Conservation (phyloP, 306 rosid genomes). For the Datisca glomerata region DNA sequence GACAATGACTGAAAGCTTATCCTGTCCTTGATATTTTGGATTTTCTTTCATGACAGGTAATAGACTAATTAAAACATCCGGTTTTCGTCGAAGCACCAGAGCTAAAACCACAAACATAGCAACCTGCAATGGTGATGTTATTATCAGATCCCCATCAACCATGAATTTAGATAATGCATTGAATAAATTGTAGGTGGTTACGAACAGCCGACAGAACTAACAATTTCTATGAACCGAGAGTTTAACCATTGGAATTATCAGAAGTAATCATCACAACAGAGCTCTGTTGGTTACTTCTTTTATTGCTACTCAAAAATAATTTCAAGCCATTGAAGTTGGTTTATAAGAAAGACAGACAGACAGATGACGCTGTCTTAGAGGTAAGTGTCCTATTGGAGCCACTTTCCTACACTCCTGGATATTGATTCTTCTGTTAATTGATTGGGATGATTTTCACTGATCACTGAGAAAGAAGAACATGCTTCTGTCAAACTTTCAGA, state of each 20-base stretch:
- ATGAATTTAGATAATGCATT: not conserved
- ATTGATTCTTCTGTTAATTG: too few relatives aligned
- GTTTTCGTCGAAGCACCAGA: conserved; percentile 76
- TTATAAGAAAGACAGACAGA: too few relatives aligned
- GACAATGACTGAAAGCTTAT: conserved; percentile 65
- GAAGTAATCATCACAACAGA: not conserved
- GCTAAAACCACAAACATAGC: conserved; percentile 76
- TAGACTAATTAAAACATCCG: conserved; percentile 49
- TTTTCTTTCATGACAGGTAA: conserved; percentile 59
- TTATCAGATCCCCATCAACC: not conserved
- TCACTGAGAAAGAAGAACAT: too few relatives aligned
- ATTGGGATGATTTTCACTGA: too few relatives aligned
- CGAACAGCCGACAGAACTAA: not conserved
- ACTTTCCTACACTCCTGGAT: too few relatives aligned
- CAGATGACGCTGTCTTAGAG: too few relatives aligned
- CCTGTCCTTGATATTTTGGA: conserved; percentile 81
- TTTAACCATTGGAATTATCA: not conserved
- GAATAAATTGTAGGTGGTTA: not conserved
- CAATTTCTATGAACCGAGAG: too few relatives aligned
- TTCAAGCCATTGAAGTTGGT: too few relatives aligned
- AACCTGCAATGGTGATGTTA: conserved; percentile 40
- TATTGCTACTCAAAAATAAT: too few relatives aligned
- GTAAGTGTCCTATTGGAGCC: too few relatives aligned
- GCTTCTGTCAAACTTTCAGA: too few relatives aligned
- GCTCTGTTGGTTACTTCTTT: not conserved